A percentile compares a stretch with the other conserved stretches of the same genome.
These are phyloP conservation scores for Septoria petroselini DNA, from an alignment of 2,329 filamentous ascomycete genomes.

Conservation along the genomic window DNA sequence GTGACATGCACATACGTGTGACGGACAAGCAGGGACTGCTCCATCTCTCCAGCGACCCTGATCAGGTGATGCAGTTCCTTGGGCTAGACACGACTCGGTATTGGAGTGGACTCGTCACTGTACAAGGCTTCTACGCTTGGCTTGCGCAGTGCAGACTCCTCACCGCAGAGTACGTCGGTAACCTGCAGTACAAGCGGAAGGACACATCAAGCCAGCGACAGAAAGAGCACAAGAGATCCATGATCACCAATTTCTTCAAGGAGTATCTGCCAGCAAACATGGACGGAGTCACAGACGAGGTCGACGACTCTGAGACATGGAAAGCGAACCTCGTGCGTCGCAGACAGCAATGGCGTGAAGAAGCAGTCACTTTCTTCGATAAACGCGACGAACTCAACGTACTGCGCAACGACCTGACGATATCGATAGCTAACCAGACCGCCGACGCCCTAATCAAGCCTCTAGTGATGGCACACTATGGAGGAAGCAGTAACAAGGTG, in stretches of 20 bases:
- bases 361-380: conserved; percentile 49
- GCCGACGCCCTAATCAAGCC: conserved; percentile 28
- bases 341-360: conserved; percentile 50
- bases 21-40: conserved; percentile 52
- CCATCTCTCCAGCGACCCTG: conserved; percentile 58
- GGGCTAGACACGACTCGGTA: conserved; percentile 55
- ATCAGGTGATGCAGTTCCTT: conserved; percentile 59
- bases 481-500: conserved; percentile 24
- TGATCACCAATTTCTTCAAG: conserved; percentile 60
- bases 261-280: conserved; percentile 59
- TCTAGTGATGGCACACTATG: conserved; percentile 21
- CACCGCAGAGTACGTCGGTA: conserved; percentile 40
- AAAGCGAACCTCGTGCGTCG: conserved; percentile 13
- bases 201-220: conserved; percentile 55
- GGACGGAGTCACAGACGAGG: conserved; percentile 23
- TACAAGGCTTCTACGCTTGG: conserved; percentile 62
- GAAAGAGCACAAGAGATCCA: conserved; percentile 53
- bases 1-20: conserved; percentile 17
- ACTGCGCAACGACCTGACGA: conserved; percentile 22
- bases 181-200: conserved; percentile 29
- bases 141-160: conserved; percentile 59
- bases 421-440: conserved; percentile 24
- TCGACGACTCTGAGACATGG: not conserved
- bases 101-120: conserved; percentile 54
- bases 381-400: conserved; percentile 25